Conservation (phyloP, 331 rosid species). For the Cydonia oblonga region DNA sequence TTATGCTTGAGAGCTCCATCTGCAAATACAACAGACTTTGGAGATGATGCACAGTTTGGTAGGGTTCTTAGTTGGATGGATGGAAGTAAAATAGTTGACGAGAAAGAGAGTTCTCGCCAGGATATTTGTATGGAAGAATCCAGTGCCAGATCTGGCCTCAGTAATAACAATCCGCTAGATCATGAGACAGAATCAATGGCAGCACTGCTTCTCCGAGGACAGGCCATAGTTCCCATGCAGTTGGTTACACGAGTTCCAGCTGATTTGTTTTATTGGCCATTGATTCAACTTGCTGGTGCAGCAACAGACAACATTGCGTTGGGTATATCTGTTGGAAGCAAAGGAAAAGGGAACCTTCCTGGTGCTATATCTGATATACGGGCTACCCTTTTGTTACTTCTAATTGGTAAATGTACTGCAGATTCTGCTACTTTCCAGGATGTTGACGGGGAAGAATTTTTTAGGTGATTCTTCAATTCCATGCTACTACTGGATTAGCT, state of each 20-base stretch:
- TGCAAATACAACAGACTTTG: conserved; percentile 40
- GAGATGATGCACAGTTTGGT: conserved; percentile 51
- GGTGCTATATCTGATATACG: conserved; percentile 97
- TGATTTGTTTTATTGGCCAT: conserved; percentile 85
- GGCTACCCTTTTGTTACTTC: conserved; percentile 78
- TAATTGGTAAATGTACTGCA: conserved; percentile 90
- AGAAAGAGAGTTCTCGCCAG: conserved; percentile 27
- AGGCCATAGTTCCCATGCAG: conserved; percentile 88
- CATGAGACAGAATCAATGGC: conserved; percentile 72
- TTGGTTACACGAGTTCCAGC: conserved; percentile 91
- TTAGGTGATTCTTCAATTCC: conserved; percentile 53
- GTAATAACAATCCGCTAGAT: conserved; percentile 39
- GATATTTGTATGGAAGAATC: conserved; percentile 49
- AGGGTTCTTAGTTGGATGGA: conserved; percentile 25
- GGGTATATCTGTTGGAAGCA: conserved; percentile 98
- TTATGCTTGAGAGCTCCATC: conserved; percentile 81
- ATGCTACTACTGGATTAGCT: neutral
- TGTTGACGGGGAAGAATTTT: conserved; percentile 78
- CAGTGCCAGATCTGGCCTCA: conserved; percentile 35
- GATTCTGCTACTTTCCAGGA: conserved; percentile 80
- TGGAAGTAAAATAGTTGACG: conserved; percentile 32
- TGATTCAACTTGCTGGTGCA: conserved; percentile 95
- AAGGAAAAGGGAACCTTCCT: conserved; percentile 94
- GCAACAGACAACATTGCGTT: conserved; percentile 88
- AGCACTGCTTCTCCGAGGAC: conserved; percentile 76